Conservation (phyloP, 2,329 filamentous ascomycete species). For the Aspergillus phoenicis region DNA sequence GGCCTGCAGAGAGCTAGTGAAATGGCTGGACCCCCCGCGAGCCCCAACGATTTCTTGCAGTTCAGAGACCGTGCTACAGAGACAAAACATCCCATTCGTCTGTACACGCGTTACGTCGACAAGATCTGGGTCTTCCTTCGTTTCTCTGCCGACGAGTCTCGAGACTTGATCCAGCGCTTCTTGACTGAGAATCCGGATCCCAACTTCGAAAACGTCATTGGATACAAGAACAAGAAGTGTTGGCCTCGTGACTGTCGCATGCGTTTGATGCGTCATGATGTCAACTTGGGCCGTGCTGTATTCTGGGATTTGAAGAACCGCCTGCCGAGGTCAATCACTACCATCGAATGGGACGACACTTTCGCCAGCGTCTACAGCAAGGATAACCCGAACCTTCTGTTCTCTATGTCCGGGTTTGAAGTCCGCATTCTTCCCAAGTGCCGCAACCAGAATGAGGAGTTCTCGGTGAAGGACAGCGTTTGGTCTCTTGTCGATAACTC, state of each 20-base stretch:
- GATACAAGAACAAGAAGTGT: constrained; percentile 99
- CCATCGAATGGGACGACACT: constrained; percentile 98
- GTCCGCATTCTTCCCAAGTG: constrained; percentile 95
- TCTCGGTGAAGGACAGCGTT: constrained; percentile 95
- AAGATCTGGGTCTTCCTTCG: constrained; percentile 98
- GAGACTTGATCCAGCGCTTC: constrained; percentile 95
- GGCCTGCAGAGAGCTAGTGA: constrained; percentile 96
- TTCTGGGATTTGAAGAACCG: constrained; percentile 99
- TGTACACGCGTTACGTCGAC: constrained; percentile 98
- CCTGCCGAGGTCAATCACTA: constrained; percentile 89
- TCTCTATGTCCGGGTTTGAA: constrained; percentile 98
- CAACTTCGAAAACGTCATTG: constrained; percentile 99
- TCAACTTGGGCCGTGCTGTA: constrained; percentile 93
- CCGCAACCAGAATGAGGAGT: constrained; percentile 93
- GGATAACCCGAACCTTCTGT: constrained; percentile 95
- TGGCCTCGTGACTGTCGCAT: constrained; percentile 98
- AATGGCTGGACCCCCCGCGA: constrained; percentile 90
- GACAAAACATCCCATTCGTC: constrained; percentile 86
- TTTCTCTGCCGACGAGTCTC: constrained; percentile 89
- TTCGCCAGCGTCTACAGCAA: constrained; percentile 97
- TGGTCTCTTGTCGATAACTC: constrained; percentile 97
- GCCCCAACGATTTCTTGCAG: constrained; percentile 95
- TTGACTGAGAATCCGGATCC: constrained; percentile 97
- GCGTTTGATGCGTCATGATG: constrained; percentile 97
- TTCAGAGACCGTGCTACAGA: constrained; percentile 93